Percentiles rank a stretch among this genome's conserved stretches.
Evolutionary conservation across 2,329 filamentous ascomycete species (phyloP).

Genomic region (Seiridium cupressi): DNA sequence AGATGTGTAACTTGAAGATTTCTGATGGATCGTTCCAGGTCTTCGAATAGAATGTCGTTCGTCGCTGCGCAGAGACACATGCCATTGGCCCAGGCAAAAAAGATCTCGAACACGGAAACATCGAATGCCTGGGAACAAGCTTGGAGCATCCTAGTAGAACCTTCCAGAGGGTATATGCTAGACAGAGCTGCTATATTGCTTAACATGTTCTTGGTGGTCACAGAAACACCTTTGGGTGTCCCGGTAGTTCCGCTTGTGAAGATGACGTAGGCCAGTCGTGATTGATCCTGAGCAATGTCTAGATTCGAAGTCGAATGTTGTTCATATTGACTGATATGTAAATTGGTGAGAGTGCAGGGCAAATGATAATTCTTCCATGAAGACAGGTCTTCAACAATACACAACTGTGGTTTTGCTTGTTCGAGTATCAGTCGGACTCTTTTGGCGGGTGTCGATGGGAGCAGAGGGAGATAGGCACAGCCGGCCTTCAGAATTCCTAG

Average conservation of each 20-base stretch:
- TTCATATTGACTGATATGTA: slow-evolving; percentile 27
- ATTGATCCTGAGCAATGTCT: slow-evolving; percentile 34
- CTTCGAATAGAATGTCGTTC: slow-evolving; percentile 71
- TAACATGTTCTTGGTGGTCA: slow-evolving; percentile 73
- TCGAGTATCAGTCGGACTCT: slow-evolving; percentile 60
- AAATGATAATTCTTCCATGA: slow-evolving; percentile 12
- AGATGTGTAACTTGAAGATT: slow-evolving; percentile 70
- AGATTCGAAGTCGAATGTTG: slow-evolving; percentile 35
- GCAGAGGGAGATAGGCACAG: slow-evolving; percentile 76
- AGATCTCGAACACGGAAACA: slow-evolving; percentile 87
- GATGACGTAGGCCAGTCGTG: slow-evolving; percentile 70
- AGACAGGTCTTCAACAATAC: slow-evolving; percentile 37
- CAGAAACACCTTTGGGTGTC: slow-evolving; percentile 73
- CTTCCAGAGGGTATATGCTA: slow-evolving; percentile 60
- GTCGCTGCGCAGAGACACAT: slow-evolving; percentile 75
- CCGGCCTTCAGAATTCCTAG: slow-evolving; percentile 73
- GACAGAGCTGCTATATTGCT: slow-evolving; percentile 71
- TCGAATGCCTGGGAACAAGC: slow-evolving; percentile 84
- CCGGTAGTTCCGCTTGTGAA: slow-evolving; percentile 86
- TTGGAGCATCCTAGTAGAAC: slow-evolving; percentile 66
- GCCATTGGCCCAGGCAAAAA: slow-evolving; percentile 76
- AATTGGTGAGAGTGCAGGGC: slow-evolving; percentile 27
- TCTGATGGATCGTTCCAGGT: slow-evolving; percentile 68
- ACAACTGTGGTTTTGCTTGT: slow-evolving; percentile 52
- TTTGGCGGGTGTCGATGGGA: slow-evolving; percentile 66